A percentile compares a stretch with the other conserved stretches of the same genome.
These are phyloP conservation scores for Eucalyptus regnans DNA, from an alignment of 345 rosid species.

Conservation along the genomic window DNA sequence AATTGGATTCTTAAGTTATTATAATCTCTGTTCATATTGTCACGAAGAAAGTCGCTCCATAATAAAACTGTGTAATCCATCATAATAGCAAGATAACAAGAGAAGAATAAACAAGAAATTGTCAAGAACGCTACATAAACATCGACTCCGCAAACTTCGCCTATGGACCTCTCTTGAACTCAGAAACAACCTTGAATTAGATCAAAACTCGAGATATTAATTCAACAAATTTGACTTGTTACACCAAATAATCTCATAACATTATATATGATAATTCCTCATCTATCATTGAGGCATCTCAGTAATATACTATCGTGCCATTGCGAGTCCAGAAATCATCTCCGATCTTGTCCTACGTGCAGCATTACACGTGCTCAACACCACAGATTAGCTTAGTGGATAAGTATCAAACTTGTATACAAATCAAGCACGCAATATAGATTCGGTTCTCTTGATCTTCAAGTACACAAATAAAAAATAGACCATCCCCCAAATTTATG, in stretches of 20 bases:
- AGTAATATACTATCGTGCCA: neutral
- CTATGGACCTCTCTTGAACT: neutral
- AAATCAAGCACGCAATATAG: neutral
- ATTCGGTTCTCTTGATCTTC: neutral
- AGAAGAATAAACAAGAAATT: neutral
- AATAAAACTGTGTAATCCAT: neutral
- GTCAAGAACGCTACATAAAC: neutral
- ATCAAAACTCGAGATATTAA: neutral
- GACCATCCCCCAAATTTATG: neutral
- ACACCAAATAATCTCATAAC: neutral
- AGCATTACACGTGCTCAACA: neutral
- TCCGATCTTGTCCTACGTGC: neutral
- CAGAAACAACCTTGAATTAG: neutral
- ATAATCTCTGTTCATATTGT: neutral
- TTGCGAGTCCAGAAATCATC: neutral
- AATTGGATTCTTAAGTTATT: neutral
- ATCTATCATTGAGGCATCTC: neutral
- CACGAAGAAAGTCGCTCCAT: neutral
- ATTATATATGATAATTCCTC: neutral
- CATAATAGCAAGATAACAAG: neutral
- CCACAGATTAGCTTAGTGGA: neutral
- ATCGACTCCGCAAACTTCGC: neutral
- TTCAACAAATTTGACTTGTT: neutral
- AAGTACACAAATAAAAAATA: neutral
- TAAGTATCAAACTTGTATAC: neutral